Evolutionary conservation across 345 rosid species (phyloP).

Genomic region (Pseudoturritis turrita): DNA sequence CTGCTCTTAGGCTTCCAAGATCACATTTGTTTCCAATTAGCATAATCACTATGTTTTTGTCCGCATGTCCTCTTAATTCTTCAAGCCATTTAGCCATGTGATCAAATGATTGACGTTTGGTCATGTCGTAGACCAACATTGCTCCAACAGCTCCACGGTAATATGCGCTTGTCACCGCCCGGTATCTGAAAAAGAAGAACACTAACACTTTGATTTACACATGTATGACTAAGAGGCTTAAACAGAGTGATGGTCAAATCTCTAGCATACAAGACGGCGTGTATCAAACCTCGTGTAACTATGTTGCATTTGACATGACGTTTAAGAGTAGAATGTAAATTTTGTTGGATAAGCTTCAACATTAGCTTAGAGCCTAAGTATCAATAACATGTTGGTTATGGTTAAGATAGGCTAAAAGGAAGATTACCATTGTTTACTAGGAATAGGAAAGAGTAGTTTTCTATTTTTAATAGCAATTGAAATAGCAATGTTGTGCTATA

Average conservation of each 20-base stretch:
- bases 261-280: not conserved
- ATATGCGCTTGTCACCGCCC: constrained; percentile 86
- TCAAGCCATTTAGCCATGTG: constrained; percentile 87
- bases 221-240: not conserved
- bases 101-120: constrained; percentile 80
- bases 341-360: no score
- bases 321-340: not conserved
- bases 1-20: constrained; percentile 69
- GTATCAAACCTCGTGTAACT: not conserved
- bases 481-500: no score
- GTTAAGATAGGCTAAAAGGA: no score
- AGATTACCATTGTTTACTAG: no score
- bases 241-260: not conserved
- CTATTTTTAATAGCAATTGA: no score
- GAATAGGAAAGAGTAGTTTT: no score
- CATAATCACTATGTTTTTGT: constrained; percentile 78
- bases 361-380: no score
- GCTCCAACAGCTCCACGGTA: constrained; percentile 85
- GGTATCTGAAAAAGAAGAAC: constrained; percentile 41
- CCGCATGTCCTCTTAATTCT: constrained; percentile 77
- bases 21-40: constrained; percentile 80
- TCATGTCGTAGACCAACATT: constrained; percentile 82
- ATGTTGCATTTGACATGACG: not conserved
- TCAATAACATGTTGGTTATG: no score
- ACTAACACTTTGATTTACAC: not conserved